Percentiles rank a stretch among this genome's conserved stretches.
Evolutionary conservation across 164 flowering plant genomes (phyloP).

Genomic region (Tetracentron sinense): DNA sequence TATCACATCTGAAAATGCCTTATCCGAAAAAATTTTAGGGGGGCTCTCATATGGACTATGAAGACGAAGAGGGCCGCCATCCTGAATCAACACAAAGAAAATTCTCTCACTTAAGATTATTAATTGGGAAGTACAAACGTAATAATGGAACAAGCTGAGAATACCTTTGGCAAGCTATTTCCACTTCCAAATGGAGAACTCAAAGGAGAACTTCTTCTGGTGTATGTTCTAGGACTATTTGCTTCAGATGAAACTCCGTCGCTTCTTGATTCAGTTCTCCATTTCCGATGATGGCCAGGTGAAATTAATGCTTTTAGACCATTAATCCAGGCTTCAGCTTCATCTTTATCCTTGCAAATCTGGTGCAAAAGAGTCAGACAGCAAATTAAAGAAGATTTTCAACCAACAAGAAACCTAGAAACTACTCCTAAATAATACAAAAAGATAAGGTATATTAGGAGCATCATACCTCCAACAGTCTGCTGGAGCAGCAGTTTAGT

Average conservation of each 20-base stretch:
- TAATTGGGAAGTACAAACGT: neutral
- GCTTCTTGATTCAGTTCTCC: slow-evolving; percentile 96
- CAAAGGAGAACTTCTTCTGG: slow-evolving; percentile 90
- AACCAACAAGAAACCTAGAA: neutral
- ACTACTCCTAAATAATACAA: neutral
- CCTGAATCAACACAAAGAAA: slow-evolving; percentile 44
- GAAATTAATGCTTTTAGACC: slow-evolving; percentile 93
- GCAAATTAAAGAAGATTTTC: slow-evolving; percentile 8
- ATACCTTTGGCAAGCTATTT: slow-evolving; percentile 85
- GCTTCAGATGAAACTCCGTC: slow-evolving; percentile 93
- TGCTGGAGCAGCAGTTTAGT: neutral
- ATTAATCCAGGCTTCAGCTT: slow-evolving; percentile 98
- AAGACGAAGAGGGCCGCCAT: slow-evolving; percentile 63
- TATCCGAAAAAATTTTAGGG: slow-evolving; percentile 76
- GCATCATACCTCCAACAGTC: neutral
- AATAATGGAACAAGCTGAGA: too few species aligned
- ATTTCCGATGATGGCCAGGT: slow-evolving; percentile 73
- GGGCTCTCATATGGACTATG: slow-evolving; percentile 94
- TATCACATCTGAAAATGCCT: slow-evolving; percentile 72
- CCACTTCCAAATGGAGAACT: slow-evolving; percentile 85
- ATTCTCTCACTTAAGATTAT: slow-evolving; percentile 7
- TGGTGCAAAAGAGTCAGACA: slow-evolving; percentile 21
- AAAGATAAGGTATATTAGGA: neutral
- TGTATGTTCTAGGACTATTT: slow-evolving; percentile 91
- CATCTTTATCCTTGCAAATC: slow-evolving; percentile 99